phyloP scores from a whole-genome alignment of 352 stramenopile species.

The Pythium vanterpoolii region DNA sequence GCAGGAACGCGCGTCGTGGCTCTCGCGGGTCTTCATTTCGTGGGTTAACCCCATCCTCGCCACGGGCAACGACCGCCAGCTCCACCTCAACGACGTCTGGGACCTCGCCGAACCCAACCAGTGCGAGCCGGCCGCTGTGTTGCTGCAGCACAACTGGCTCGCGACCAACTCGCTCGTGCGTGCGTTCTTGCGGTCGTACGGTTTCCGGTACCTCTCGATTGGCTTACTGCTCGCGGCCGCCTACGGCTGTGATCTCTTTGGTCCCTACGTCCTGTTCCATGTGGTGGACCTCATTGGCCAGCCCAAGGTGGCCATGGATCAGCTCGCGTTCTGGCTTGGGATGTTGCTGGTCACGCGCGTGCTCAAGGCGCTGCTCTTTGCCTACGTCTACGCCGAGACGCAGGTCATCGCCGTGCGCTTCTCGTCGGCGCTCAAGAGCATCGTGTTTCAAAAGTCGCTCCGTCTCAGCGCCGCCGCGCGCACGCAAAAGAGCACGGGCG shows the following conservation, averaged over 20 bases:
- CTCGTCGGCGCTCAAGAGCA: constrained; percentile 60
- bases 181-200: constrained; percentile 52
- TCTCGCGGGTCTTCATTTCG: constrained; percentile 30
- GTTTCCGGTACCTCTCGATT: constrained; percentile 40
- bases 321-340: constrained; percentile 56
- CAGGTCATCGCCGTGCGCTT: constrained; percentile 63
- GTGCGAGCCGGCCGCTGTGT: constrained; percentile 42
- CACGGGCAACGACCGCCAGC: constrained; percentile 29
- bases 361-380: constrained; percentile 58
- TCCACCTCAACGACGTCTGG: constrained; percentile 63
- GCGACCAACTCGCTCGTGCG: constrained; percentile 45
- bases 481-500: constrained; percentile 34
- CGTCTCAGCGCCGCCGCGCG: constrained; percentile 34
- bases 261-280: constrained; percentile 62
- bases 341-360: constrained; percentile 58
- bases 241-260: constrained; percentile 54
- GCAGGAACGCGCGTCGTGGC: constrained; percentile 28
- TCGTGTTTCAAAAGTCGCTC: constrained; percentile 74
- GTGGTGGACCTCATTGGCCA: constrained; percentile 45
- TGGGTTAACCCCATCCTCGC: constrained; percentile 29
- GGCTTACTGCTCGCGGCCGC: constrained; percentile 37
- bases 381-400: constrained; percentile 58
- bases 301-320: constrained; percentile 22
- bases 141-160: constrained; percentile 59
- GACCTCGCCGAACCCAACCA: constrained; percentile 38